A percentile compares a stretch with the other conserved stretches of the same genome.
Conservation (phyloP, 352 stramenopile genomes). For the Phytophthora chlamydospora region DNA sequence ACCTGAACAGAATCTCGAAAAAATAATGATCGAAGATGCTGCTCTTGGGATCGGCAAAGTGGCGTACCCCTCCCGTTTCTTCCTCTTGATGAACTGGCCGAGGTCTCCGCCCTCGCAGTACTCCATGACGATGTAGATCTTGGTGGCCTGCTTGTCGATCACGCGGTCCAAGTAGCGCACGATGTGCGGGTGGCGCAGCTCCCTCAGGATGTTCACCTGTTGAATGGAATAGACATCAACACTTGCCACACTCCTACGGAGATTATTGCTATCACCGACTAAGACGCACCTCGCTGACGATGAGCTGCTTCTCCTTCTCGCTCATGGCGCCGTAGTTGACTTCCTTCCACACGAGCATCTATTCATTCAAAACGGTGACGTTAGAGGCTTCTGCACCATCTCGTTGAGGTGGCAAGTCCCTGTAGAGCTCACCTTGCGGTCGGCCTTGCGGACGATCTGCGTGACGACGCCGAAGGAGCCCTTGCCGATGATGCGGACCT, state of each 20-base stretch:
- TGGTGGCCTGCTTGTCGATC: slow-evolving; percentile 92
- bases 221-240: not conserved
- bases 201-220: slow-evolving; percentile 93
- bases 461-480: slow-evolving; percentile 92
- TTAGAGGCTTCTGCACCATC: too few species aligned
- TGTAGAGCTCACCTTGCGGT: slow-evolving; percentile 73
- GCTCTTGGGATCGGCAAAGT: slow-evolving; percentile 9
- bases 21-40: slow-evolving; percentile 16
- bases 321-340: slow-evolving; percentile 93
- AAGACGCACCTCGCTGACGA: slow-evolving; percentile 86
- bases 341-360: slow-evolving; percentile 94
- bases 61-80: slow-evolving; percentile 84
- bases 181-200: slow-evolving; percentile 93
- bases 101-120: slow-evolving; percentile 92
- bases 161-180: slow-evolving; percentile 94
- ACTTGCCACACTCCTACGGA: not conserved
- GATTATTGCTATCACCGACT: not conserved
- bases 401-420: not conserved
- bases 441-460: slow-evolving; percentile 89
- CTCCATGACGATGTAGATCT: slow-evolving; percentile 96
- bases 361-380: not conserved
- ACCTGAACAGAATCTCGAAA: slow-evolving; percentile 10
- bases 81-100: slow-evolving; percentile 91
- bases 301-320: slow-evolving; percentile 94
- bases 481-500: slow-evolving; percentile 90